Evolutionary conservation across 805 yeast species (phyloP), one percentile per base, ranked within the genome.

Genomic region (Wickerhamiella spandovensis): DNA sequence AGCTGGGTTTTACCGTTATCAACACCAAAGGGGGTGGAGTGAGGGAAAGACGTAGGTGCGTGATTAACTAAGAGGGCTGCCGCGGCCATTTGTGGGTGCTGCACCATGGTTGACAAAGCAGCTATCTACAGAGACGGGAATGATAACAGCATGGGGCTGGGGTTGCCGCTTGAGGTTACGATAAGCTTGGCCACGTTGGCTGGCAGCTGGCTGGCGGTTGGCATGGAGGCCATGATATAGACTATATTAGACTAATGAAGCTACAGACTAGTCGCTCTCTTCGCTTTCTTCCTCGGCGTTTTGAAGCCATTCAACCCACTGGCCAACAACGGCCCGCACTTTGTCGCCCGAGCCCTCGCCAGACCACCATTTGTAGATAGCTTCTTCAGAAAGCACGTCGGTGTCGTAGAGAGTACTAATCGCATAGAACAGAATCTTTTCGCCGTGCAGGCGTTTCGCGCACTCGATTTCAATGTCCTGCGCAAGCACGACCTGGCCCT

Each of bases 221-320:
- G n/a, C n/a, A n/a, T n/a, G n/a, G n/a, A n/a, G n/a, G n/a, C n/a
- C n/a, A n/a, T n/a, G n/a, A n/a, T n/a, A n/a, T n/a, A n/a, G n/a
- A 28, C 32, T 28, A 9, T 28, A 28, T 28, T 28, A 28, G 15
- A 9, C 12, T 4, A 15, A 38, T 43, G 21, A 52, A 51, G 25
- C 32, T 12, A 9, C 7, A 28, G 12, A 28, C 12, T 9, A 28
- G 12, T 28, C 32, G 32, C 42, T 28, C 22, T 71, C 74, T 23
- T 80, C 87, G 54, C 74, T 66, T 56, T 78, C 82, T 57, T 76
- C 81, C 52, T 77, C 82, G 0, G 96, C 97, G 45, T 80, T 84
- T 58, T 76, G 75, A 52, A 90, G 73, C 97, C 97, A 89, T 18
- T 81, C 84, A 20, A 90, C 74, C 81, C 90, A 90, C 64, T 80